phyloP scores from a whole-genome alignment of 345 rosid species.

The Melaleuca quinquenervia region DNA sequence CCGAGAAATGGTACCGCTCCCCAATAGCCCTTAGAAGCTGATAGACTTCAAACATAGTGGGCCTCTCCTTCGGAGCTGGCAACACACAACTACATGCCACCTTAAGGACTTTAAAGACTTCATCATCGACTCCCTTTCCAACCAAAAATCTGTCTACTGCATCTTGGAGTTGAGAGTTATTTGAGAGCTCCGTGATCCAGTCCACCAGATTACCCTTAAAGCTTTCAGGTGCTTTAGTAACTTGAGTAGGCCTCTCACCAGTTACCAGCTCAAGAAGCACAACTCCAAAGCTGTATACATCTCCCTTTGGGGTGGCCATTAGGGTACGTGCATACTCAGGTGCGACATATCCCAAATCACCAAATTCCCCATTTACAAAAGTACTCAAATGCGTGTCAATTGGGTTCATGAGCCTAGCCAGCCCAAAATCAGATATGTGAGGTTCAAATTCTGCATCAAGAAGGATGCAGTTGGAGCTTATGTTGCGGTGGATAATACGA shows the following conservation, averaged over 20 bases:
- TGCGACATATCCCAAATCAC: constrained; percentile 92
- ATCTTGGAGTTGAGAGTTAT: constrained; percentile 39
- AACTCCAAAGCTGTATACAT: constrained; percentile 91
- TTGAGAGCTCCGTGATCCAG: constrained; percentile 51
- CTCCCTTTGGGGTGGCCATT: constrained; percentile 89
- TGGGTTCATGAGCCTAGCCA: constrained; percentile 95
- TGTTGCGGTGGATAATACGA: constrained; percentile 82
- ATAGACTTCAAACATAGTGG: constrained; percentile 80
- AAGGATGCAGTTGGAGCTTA: constrained; percentile 88
- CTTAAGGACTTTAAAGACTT: constrained; percentile 70
- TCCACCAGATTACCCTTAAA: constrained; percentile 90
- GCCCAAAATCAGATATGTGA: constrained; percentile 88
- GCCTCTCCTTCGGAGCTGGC: constrained; percentile 57
- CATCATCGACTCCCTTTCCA: constrained; percentile 58
- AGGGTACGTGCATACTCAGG: constrained; percentile 85
- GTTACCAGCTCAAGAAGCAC: constrained; percentile 92
- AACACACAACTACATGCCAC: constrained; percentile 70
- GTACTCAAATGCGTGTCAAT: constrained; percentile 91
- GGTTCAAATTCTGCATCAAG: constrained; percentile 76
- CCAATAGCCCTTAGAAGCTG: constrained; percentile 84
- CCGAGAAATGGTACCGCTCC: constrained; percentile 61
- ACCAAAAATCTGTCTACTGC: constrained; percentile 49
- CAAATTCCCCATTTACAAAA: constrained; percentile 93
- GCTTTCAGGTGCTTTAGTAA: constrained; percentile 49
- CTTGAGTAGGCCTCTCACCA: constrained; percentile 69